A percentile compares a stretch with the other conserved stretches of the same genome.
These are phyloP conservation scores for Pichia inconspicua DNA, from an alignment of 1,139 yeast genomes.

Conservation along the genomic window DNA sequence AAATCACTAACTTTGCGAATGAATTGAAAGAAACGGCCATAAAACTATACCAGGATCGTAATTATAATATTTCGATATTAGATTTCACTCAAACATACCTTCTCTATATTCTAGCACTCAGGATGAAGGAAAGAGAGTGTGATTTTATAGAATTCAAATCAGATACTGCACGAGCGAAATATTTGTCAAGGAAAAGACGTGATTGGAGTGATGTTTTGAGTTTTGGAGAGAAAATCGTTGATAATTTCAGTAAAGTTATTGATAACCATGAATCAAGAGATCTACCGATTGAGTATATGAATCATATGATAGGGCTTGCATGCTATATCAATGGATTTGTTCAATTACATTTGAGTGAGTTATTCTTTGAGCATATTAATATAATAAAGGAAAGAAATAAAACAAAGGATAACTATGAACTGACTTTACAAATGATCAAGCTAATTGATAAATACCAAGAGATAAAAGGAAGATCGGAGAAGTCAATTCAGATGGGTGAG, in stretches of 20 bases:
- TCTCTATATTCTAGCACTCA: constrained; percentile 5
- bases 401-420: not conserved
- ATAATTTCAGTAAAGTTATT: constrained; percentile 10
- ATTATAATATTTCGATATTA: constrained; percentile 5
- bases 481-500: constrained; percentile 12
- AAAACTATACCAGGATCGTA: not conserved
- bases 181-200: constrained; percentile 10
- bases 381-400: constrained; percentile 1
- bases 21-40: constrained; percentile 5
- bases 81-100: constrained; percentile 9
- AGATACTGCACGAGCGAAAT: not conserved
- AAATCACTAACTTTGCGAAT: constrained; percentile 5
- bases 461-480: not conserved
- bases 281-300: not conserved
- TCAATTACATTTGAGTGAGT: constrained; percentile 7
- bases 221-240: constrained; percentile 11
- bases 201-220: constrained; percentile 15
- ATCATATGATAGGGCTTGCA: constrained; percentile 11
- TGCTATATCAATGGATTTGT: constrained; percentile 15
- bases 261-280: not conserved
- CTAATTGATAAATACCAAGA: constrained; percentile 1
- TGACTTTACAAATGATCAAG: not conserved
- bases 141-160: not conserved
- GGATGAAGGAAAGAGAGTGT: constrained; percentile 3
- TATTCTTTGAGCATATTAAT: constrained; percentile 5